Conservation (phyloP, 306 rosid genomes). For the Quercus cerris region DNA sequence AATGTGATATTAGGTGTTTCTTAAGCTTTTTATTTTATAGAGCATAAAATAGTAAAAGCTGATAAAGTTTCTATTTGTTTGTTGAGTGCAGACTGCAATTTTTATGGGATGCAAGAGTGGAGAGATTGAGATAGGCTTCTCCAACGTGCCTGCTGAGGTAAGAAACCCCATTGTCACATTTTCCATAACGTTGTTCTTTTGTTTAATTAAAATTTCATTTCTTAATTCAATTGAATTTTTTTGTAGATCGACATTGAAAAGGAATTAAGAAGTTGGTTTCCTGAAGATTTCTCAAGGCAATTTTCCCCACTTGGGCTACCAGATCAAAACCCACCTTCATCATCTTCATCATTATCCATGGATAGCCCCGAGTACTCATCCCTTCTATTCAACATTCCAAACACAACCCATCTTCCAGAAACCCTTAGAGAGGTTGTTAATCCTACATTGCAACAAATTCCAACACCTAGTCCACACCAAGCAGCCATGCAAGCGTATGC, state of each 20-base stretch:
- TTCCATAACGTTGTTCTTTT: background rate
- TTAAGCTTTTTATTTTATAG: slow-evolving; percentile 1
- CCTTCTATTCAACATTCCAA: slow-evolving; percentile 52
- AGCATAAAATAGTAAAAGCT: background rate
- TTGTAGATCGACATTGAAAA: slow-evolving; percentile 46
- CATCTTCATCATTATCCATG: slow-evolving; percentile 80
- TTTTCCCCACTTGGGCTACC: slow-evolving; percentile 14
- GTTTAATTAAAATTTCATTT: too few species aligned
- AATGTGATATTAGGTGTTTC: background rate
- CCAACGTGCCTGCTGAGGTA: slow-evolving; percentile 74
- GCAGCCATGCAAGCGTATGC: slow-evolving; percentile 45
- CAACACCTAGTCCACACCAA: slow-evolving; percentile 31
- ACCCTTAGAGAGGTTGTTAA: slow-evolving; percentile 16
- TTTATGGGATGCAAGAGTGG: slow-evolving; percentile 88
- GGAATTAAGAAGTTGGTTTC: slow-evolving; percentile 51
- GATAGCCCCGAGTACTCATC: slow-evolving; percentile 76
- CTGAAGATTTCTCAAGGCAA: slow-evolving; percentile 42
- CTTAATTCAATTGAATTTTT: background rate
- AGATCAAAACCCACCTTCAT: slow-evolving; percentile 57
- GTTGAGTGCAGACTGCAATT: slow-evolving; percentile 51
- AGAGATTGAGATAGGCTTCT: slow-evolving; percentile 85
- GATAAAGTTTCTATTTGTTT: background rate
- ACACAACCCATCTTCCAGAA: slow-evolving; percentile 32
- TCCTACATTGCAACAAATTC: slow-evolving; percentile 29
- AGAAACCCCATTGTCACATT: background rate